These are phyloP conservation scores for Haplosporangium sp. DNA, from an alignment of 371 early-diverging fungal genomes.

Conservation along the genomic window DNA sequence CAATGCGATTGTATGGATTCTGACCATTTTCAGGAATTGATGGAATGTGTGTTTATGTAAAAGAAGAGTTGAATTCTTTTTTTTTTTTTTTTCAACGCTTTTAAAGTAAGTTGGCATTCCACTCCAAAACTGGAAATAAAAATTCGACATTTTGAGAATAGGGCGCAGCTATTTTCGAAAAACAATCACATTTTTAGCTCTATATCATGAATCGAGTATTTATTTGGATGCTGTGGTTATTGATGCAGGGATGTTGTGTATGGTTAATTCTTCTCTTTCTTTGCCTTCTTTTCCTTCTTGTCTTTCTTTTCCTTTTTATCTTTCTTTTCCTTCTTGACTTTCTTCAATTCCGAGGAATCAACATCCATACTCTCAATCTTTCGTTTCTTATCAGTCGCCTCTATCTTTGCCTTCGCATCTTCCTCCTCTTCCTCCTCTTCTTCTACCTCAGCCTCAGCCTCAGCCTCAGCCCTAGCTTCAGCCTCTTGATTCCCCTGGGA, in stretches of 20 bases:
- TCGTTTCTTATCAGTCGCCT: constrained; percentile 34
- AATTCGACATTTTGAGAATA: no score
- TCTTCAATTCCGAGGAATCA: not conserved
- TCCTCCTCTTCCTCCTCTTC: not conserved
- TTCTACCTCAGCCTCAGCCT: constrained; percentile 1
- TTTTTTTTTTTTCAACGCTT: no score
- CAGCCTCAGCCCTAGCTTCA: constrained; percentile 2
- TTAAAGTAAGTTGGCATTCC: no score
- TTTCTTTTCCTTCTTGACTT: not conserved
- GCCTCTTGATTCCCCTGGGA: no score
- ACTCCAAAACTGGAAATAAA: no score
- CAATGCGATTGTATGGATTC: not conserved
- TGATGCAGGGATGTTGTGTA: not conserved
- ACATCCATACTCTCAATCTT: not conserved
- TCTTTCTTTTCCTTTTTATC: constrained; percentile 1
- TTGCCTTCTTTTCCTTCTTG: constrained; percentile 2
- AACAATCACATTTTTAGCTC: no score
- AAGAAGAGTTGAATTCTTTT: no score
- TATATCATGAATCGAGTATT: not conserved
- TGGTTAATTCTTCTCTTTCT: constrained; percentile 2
- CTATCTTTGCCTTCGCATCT: constrained; percentile 2
- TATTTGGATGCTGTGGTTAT: not conserved
- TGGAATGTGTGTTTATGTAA: not conserved
- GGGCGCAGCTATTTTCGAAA: not conserved
- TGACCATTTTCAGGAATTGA: constrained; percentile 2